These are phyloP conservation scores for Mycena latifolia DNA, from an alignment of 768 basidiomycete genomes.

Conservation along the genomic window DNA sequence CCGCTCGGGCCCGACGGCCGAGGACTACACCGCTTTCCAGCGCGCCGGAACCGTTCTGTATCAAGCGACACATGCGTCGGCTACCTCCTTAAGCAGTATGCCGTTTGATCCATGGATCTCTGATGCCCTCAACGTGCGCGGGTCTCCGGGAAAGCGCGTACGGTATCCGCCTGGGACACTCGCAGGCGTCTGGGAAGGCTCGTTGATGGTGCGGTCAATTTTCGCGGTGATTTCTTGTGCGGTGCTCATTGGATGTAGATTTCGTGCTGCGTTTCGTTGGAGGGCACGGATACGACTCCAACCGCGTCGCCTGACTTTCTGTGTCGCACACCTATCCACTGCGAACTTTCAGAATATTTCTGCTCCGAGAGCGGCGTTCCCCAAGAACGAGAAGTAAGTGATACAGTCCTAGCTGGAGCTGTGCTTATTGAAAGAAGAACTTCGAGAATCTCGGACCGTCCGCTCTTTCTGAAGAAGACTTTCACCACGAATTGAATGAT, in stretches of 20 bases:
- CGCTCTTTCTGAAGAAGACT: too few species aligned
- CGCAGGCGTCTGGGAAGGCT: slow-evolving; percentile 72
- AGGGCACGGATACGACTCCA: slow-evolving; percentile 18
- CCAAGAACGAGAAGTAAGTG: slow-evolving; percentile 1
- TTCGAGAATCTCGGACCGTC: slow-evolving; percentile 36
- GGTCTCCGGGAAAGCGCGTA: slow-evolving; percentile 25
- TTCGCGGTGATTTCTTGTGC: slow-evolving; percentile 19
- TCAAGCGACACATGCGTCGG: slow-evolving; percentile 18
- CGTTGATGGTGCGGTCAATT: slow-evolving; percentile 60
- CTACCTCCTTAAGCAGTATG: not conserved
- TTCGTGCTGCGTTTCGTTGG: slow-evolving; percentile 26
- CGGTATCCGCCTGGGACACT: slow-evolving; percentile 57
- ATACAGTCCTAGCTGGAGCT: not conserved
- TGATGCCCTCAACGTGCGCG: slow-evolving; percentile 21
- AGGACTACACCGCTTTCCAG: slow-evolving; percentile 61
- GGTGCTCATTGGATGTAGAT: slow-evolving; percentile 22
- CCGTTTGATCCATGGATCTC: slow-evolving; percentile 27
- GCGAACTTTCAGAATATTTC: slow-evolving; percentile 58
- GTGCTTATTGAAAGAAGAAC: slow-evolving; percentile 21
- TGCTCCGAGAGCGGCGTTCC: slow-evolving; percentile 54
- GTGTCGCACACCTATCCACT: slow-evolving; percentile 64
- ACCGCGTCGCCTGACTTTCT: slow-evolving; percentile 45
- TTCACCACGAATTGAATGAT: slow-evolving; percentile 14
- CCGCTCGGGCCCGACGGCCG: slow-evolving; percentile 64
- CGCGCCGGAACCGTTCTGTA: slow-evolving; percentile 61